phyloP scores from a whole-genome alignment of 352 stramenopile genomes.

The Phytopythium cucurbitacearum region DNA sequence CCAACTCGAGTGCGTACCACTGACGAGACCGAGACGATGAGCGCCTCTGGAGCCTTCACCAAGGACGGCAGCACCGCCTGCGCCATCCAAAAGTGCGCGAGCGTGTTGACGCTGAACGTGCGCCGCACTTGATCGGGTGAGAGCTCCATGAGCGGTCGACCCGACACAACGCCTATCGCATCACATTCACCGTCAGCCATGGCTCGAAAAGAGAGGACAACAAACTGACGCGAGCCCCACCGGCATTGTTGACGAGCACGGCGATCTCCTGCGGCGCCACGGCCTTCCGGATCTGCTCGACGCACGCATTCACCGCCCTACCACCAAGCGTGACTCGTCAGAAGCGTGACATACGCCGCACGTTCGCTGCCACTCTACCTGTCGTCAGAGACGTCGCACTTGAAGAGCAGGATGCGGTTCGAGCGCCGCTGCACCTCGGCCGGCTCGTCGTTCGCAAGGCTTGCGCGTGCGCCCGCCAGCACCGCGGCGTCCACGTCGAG shows the following conservation, averaged over 20 bases:
- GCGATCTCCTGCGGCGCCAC: conserved; percentile 41
- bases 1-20: conserved; percentile 27
- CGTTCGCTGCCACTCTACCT: conserved; percentile 19
- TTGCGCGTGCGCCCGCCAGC: conserved; percentile 17
- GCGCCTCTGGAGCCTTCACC: conserved; percentile 34
- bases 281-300: conserved; percentile 19
- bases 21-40: conserved; percentile 76
- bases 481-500: conserved; percentile 53
- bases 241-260: conserved; percentile 62
- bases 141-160: conserved; percentile 33
- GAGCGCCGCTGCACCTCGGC: not conserved
- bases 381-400: conserved; percentile 66
- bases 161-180: conserved; percentile 34
- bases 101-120: conserved; percentile 56
- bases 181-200: not conserved
- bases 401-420: conserved; percentile 28
- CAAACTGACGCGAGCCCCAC: conserved; percentile 1
- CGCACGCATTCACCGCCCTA: conserved; percentile 29
- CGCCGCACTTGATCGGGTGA: conserved; percentile 36
- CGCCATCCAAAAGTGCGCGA: conserved; percentile 76
- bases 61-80: conserved; percentile 60
- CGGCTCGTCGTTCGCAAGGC: not conserved
- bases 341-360: not conserved
- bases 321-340: not conserved
- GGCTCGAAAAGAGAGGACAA: not conserved